Percentiles rank a stretch among this genome's conserved stretches.
Evolutionary conservation across 192 early-diverging fungal genomes (phyloP).

Genomic region (Backusella morwellensis): DNA sequence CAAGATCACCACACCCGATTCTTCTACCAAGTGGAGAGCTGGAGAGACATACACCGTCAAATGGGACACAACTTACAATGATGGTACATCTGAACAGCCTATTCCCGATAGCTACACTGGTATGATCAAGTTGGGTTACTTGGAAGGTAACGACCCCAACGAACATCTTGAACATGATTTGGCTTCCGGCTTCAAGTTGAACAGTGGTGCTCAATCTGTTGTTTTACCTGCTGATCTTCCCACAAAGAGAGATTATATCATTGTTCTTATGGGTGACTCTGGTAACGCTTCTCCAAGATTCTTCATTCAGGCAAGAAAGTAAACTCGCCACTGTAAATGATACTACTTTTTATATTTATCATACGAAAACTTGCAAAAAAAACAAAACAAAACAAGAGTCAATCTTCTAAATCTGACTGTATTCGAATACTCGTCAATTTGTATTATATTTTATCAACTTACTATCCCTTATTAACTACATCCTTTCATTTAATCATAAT

Average conservation of each 20-base stretch:
- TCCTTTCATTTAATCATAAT: background rate
- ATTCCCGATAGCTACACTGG: conserved; percentile 24
- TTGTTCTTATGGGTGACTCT: conserved; percentile 28
- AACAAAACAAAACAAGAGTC: background rate
- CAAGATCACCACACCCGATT: conserved; percentile 9
- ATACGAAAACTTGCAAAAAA: background rate
- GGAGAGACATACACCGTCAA: conserved; percentile 14
- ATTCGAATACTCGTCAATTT: background rate
- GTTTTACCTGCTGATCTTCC: conserved; percentile 8
- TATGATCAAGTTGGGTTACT: conserved; percentile 21
- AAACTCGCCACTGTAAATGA: background rate
- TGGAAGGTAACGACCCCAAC: conserved; percentile 11
- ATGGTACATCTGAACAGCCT: background rate
- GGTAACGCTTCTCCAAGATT: conserved; percentile 26
- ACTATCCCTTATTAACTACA: background rate
- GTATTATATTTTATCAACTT: conserved; percentile 4
- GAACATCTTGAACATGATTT: conserved; percentile 20
- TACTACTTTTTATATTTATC: background rate
- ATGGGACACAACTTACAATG: conserved; percentile 7
- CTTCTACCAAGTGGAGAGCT: conserved; percentile 20
- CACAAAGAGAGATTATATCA: conserved; percentile 19
- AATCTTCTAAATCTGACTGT: background rate
- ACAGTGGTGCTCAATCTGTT: conserved; percentile 13
- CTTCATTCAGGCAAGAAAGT: conserved; percentile 9
- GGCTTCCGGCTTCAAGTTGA: conserved; percentile 15